Percentiles rank a stretch among this genome's conserved stretches.
These are phyloP conservation scores for Xylariaceae sp. DNA, from an alignment of 2,329 filamentous ascomycete species.

Conservation along the genomic window DNA sequence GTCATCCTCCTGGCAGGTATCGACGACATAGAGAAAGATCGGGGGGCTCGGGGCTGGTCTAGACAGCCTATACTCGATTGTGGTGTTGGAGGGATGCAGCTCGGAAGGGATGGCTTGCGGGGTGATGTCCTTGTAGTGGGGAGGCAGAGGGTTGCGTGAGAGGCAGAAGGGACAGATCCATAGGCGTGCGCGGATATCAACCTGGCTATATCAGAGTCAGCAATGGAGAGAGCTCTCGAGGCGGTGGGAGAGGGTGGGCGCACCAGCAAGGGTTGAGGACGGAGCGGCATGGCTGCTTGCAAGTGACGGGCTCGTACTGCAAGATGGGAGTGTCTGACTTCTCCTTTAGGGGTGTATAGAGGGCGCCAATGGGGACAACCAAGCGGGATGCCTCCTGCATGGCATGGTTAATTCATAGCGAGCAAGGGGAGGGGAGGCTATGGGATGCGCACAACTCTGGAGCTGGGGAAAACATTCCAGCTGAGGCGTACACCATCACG, in stretches of 20 bases:
- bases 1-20: conserved; percentile 85
- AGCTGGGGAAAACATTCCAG: conserved; percentile 98
- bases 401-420: too few species aligned
- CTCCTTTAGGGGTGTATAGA: conserved; percentile 95
- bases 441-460: conserved; percentile 72
- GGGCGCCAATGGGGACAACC: conserved; percentile 90
- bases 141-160: conserved; percentile 75
- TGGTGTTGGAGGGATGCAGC: conserved; percentile 76
- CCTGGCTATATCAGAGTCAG: conserved; percentile 54
- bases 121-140: conserved; percentile 88
- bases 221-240: neutral
- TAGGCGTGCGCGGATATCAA: conserved; percentile 76
- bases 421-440: conserved; percentile 11
- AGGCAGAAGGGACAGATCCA: conserved; percentile 91
- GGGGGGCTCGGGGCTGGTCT: conserved; percentile 80
- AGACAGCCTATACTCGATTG: conserved; percentile 82
- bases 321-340: conserved; percentile 84
- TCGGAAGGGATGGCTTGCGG: conserved; percentile 78
- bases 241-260: conserved; percentile 27
- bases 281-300: conserved; percentile 92
- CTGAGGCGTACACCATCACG: conserved; percentile 92
- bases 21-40: conserved; percentile 83
- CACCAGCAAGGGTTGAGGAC: conserved; percentile 97
- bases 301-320: conserved; percentile 94
- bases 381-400: conserved; percentile 83